A percentile compares a stretch with the other conserved stretches of the same genome.
Evolutionary conservation across 805 yeast genomes (phyloP).

Genomic region (Candida pseudoglaebosa): DNA sequence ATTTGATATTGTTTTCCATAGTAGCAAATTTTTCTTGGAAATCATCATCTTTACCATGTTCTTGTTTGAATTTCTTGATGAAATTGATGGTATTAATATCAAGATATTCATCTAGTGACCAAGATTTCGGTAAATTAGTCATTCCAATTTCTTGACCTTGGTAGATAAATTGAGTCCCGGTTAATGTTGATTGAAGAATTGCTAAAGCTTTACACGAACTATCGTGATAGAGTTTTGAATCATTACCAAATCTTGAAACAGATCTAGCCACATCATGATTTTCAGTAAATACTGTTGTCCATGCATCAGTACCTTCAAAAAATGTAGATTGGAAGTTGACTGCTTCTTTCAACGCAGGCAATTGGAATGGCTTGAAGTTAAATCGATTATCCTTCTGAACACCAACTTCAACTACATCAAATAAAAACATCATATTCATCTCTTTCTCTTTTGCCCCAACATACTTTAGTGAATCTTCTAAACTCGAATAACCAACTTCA

Average conservation of each 20-base stretch:
- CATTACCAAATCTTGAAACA: conserved; percentile 50
- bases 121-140: conserved; percentile 44
- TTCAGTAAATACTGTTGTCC: conserved; percentile 54
- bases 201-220: conserved; percentile 48
- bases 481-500: conserved; percentile 44
- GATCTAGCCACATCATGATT: conserved; percentile 59
- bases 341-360: conserved; percentile 41
- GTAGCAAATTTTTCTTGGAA: conserved; percentile 17
- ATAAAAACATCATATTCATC: conserved; percentile 34
- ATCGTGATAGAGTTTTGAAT: conserved; percentile 23
- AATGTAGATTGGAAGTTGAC: conserved; percentile 31
- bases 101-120: conserved; percentile 47
- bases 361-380: conserved; percentile 32
- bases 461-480: conserved; percentile 40
- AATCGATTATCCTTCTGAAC: conserved; percentile 20
- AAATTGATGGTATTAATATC: conserved; percentile 47
- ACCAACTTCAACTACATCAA: conserved; percentile 37
- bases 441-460: conserved; percentile 36
- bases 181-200: conserved; percentile 41
- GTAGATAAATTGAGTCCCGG: conserved; percentile 54
- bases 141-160: conserved; percentile 63
- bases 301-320: conserved; percentile 50
- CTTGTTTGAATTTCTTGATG: conserved; percentile 28
- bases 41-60: conserved; percentile 22
- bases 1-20: conserved; percentile 29